Evolutionary conservation across 305 asterid genomes (phyloP).

Genomic region (Fraxinus latifolia): DNA sequence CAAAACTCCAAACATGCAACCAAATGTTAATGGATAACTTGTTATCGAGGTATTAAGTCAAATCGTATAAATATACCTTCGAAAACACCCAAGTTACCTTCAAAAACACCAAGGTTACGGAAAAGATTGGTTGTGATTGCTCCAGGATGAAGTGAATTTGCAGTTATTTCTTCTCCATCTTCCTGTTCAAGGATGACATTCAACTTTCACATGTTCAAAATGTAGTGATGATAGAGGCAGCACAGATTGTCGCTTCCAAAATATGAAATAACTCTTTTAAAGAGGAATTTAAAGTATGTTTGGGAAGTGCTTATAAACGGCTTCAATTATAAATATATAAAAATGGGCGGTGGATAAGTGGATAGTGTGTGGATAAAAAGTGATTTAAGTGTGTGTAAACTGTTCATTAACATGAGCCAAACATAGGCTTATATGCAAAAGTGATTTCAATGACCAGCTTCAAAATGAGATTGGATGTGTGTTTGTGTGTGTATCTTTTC

Average conservation of each 20-base stretch:
- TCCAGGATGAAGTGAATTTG: slow-evolving; percentile 88
- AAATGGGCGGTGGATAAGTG: not conserved
- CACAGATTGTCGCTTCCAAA: not conserved
- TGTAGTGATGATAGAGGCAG: not conserved
- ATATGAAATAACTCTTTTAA: not conserved
- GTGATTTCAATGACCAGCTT: not conserved
- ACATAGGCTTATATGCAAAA: not conserved
- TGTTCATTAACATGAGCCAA: not conserved
- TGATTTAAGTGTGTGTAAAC: not conserved
- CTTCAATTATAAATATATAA: not conserved
- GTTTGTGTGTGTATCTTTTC: not conserved
- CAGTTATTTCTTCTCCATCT: slow-evolving; percentile 66
- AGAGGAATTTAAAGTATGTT: not conserved
- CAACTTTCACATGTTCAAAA: not conserved
- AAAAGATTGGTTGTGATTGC: slow-evolving; percentile 60
- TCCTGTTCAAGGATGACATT: slow-evolving; percentile 39
- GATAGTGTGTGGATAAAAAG: not conserved
- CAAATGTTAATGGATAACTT: not conserved
- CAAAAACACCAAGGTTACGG: slow-evolving; percentile 48
- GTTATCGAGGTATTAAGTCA: not conserved
- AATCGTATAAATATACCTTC: slow-evolving; percentile 26
- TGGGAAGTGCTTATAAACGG: not conserved
- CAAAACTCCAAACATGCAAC: not conserved
- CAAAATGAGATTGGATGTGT: not conserved
- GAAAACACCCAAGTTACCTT: slow-evolving; percentile 39